These are phyloP conservation scores for Ceratocystis lukuohia DNA, from an alignment of 2,329 filamentous ascomycete species.

Conservation along the genomic window DNA sequence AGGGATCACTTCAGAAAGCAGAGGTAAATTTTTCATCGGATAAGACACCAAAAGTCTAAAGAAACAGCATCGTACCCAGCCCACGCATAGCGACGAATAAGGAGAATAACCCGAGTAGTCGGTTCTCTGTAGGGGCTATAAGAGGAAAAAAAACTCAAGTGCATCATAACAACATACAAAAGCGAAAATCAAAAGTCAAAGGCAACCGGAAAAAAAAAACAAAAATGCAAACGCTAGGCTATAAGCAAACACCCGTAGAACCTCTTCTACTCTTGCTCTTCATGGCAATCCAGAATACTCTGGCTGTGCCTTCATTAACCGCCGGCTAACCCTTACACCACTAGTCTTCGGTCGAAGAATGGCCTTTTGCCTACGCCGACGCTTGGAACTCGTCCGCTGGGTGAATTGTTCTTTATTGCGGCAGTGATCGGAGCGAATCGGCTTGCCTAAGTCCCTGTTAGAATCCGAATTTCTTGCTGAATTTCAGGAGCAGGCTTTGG, in stretches of 20 bases:
- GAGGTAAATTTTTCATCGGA: not conserved
- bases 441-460: slow-evolving; percentile 1
- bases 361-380: not conserved
- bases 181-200: not conserved
- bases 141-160: not conserved
- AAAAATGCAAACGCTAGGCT: not conserved
- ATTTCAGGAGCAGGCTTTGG: not conserved
- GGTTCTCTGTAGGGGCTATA: too few relatives aligned
- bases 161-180: not conserved
- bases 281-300: not conserved
- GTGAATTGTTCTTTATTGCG: not conserved
- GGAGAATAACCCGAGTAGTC: too few relatives aligned
- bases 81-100: not conserved
- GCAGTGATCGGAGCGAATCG: not conserved
- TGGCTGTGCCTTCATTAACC: slow-evolving; percentile 2
- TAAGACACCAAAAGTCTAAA: not conserved
- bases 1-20: not conserved
- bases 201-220: not conserved
- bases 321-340: not conserved
- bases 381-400: not conserved
- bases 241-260: not conserved
- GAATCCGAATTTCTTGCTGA: not conserved
- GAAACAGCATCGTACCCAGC: not conserved
- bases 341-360: not conserved
- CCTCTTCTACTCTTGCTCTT: not conserved